Evolutionary conservation across 495 filamentous ascomycete species (phyloP), one percentile per base, ranked within the genome.

Genomic region (Penicillium angulare): DNA sequence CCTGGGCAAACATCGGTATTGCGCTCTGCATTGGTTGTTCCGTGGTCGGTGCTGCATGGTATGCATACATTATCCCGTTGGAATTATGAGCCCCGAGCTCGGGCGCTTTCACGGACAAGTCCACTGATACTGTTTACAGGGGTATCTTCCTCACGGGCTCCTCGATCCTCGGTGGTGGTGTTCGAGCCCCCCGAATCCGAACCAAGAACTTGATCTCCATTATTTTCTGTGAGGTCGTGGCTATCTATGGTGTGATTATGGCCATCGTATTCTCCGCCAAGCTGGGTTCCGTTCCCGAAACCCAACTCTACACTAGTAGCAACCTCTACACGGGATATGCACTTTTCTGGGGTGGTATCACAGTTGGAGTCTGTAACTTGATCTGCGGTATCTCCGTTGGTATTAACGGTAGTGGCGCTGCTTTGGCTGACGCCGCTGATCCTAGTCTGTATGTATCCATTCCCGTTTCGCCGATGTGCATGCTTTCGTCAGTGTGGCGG

Each of bases 171-270:
- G 95, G 95, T 52, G 95, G 88, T 53, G 95, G 95, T 73, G 95
- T 99, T 66, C 88, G 86, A 60, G 93, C 95, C 22, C 95, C 93
- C 16, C 84, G 93, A 56, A 97, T 99, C 67, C 87, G 92, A 59
- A 99, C 95, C 45, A 99, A 99, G 83, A 99, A 97, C 74, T 69
- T 99, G 52, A 96, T 99, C 65, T 97, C 95, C 58, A 97, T 99
- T 76, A 97, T 99, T 76, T 99, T 99, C 80, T 99, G 95, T 76
- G 95, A 99, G 74, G 95, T 97, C 57, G 95, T 99, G 54, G 95
- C 95, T 63, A 99, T 99, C 68, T 99, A 99, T 79, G 95, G 95
- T 61, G 91, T 99, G 61, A 99, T 99, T 73, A 97, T 97, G 89
- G 86, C 92, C 53, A 99, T 99, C 67, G 85, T 99, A 38, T 97